Evolutionary conservation across 345 rosid species (phyloP).

Genomic region (Citrus inodora): DNA sequence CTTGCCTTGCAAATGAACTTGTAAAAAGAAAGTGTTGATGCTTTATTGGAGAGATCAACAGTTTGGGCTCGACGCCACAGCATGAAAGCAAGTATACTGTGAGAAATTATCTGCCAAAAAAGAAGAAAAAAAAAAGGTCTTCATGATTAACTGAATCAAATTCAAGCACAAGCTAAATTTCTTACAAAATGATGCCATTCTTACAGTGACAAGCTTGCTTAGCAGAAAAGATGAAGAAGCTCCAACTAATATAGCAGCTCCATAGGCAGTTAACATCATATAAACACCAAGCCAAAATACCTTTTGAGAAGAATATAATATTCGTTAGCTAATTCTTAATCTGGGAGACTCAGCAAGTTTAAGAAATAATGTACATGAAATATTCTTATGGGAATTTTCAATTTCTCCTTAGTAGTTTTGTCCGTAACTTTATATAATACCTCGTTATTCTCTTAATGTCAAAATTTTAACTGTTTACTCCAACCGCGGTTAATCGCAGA

Average conservation of each 20-base stretch:
- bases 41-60: slow-evolving; percentile 19
- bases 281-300: slow-evolving; percentile 29
- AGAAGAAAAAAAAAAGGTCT: too few relatives aligned
- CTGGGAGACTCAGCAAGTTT: too few relatives aligned
- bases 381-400: too few relatives aligned
- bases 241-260: slow-evolving; percentile 24
- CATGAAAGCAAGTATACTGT: slow-evolving; percentile 8
- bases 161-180: too few relatives aligned
- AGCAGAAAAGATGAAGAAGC: slow-evolving; percentile 19
- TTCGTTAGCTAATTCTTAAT: not conserved
- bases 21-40: slow-evolving; percentile 23
- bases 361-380: too few relatives aligned
- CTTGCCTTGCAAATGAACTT: slow-evolving; percentile 36
- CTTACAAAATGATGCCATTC: too few relatives aligned
- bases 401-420: too few relatives aligned
- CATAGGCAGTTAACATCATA: slow-evolving; percentile 28
- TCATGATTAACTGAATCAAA: too few relatives aligned
- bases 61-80: slow-evolving; percentile 25
- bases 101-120: slow-evolving; percentile 14
- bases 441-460: too few relatives aligned
- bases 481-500: too few relatives aligned
- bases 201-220: slow-evolving; percentile 21
- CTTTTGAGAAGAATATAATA: not conserved
- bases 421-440: too few relatives aligned
- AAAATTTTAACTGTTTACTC: too few relatives aligned